These are phyloP conservation scores for Lentinula edodes DNA, from an alignment of 768 basidiomycete genomes.

Conservation along the genomic window DNA sequence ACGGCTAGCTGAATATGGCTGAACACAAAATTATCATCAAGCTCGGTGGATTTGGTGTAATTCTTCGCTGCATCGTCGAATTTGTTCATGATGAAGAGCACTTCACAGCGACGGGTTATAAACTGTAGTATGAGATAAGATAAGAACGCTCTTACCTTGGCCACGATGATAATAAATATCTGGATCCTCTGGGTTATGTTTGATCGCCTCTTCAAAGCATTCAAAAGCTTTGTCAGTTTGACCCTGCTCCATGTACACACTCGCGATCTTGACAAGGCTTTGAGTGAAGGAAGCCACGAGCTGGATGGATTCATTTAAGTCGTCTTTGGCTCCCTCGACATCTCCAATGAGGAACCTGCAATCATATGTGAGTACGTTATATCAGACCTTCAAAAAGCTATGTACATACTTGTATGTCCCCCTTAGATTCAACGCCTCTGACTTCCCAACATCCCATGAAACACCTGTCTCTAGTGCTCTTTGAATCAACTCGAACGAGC, in stretches of 20 bases:
- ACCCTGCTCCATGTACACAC: conserved; percentile 94
- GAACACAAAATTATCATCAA: conserved; percentile 90
- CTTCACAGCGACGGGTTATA: conserved; percentile 28
- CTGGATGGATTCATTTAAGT: conserved; percentile 72
- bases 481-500: conserved; percentile 72
- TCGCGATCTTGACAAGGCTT: conserved; percentile 93
- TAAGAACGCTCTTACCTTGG: conserved; percentile 54
- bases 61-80: conserved; percentile 82
- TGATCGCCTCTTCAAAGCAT: conserved; percentile 87
- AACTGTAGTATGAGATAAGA: too few relatives aligned
- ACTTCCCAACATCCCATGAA: conserved; percentile 66
- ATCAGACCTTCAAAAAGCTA: too few relatives aligned
- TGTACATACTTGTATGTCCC: conserved; percentile 87
- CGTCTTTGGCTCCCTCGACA: conserved; percentile 73
- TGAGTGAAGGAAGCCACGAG: conserved; percentile 72
- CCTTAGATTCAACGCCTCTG: conserved; percentile 87
- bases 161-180: conserved; percentile 99
- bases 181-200: conserved; percentile 76
- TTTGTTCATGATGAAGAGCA: conserved; percentile 92
- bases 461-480: conserved; percentile 87
- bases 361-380: not conserved
- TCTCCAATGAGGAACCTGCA: conserved; percentile 84
- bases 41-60: conserved; percentile 83
- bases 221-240: conserved; percentile 78
- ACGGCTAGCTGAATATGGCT: conserved; percentile 97